phyloP scores from a whole-genome alignment of 2,329 filamentous ascomycete genomes.

The Diaporthe sp. region DNA sequence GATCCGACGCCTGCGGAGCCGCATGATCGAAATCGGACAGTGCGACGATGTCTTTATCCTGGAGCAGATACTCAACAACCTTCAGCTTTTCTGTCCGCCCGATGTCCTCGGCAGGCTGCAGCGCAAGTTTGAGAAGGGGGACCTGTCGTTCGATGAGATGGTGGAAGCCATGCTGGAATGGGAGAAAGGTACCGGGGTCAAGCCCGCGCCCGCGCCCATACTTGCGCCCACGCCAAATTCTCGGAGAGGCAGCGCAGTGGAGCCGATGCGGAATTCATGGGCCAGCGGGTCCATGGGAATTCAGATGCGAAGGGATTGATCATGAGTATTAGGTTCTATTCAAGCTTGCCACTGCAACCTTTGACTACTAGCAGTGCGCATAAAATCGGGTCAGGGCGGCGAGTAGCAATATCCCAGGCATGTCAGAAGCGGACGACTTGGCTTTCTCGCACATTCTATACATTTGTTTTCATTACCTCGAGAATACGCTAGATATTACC shows the following conservation, averaged over 20 bases:
- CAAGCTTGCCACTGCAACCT: not conserved
- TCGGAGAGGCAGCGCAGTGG: not conserved
- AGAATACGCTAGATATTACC: no score
- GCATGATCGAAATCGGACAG: slow-evolving; percentile 19
- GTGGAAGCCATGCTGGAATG: not conserved
- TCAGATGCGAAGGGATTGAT: not conserved
- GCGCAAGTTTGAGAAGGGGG: slow-evolving; percentile 4
- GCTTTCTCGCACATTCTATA: no score
- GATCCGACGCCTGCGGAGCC: not conserved
- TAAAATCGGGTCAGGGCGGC: no score
- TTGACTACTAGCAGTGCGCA: no score
- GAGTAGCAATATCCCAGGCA: no score
- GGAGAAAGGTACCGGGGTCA: not conserved
- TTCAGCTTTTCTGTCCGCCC: not conserved
- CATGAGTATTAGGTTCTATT: no score
- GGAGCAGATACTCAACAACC: not conserved
- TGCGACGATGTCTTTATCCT: slow-evolving; percentile 16
- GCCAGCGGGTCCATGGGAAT: not conserved
- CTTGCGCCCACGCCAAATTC: not conserved
- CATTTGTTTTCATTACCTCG: no score
- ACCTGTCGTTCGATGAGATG: slow-evolving; percentile 7
- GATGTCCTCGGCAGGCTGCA: slow-evolving; percentile 1
- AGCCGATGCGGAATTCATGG: slow-evolving; percentile 17
- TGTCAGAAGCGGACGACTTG: no score
- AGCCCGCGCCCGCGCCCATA: not conserved